These are phyloP conservation scores for Viridothelium virens DNA, from an alignment of 495 filamentous ascomycete genomes.

Conservation along the genomic window DNA sequence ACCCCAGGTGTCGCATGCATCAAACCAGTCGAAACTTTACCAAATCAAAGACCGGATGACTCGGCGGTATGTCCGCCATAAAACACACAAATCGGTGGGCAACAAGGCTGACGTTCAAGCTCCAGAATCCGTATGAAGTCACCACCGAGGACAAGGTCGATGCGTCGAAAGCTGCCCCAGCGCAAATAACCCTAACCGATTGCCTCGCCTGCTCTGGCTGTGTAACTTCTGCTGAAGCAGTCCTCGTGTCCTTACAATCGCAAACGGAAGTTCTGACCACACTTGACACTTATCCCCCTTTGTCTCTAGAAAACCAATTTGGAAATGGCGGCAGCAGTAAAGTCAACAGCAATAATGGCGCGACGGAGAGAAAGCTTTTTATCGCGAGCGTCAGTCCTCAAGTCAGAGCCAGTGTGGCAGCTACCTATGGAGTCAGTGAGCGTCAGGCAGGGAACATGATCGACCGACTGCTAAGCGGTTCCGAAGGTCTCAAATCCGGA, in stretches of 20 bases:
- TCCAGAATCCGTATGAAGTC: constrained; percentile 74
- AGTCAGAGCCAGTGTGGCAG: constrained; percentile 76
- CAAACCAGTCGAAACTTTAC: constrained; percentile 90
- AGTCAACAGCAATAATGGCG: not conserved
- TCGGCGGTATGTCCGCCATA: constrained; percentile 14
- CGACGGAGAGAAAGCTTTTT: constrained; percentile 53
- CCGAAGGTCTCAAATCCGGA: constrained; percentile 56
- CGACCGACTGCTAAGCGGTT: constrained; percentile 65
- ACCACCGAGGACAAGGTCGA: constrained; percentile 76
- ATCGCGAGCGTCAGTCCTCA: constrained; percentile 90
- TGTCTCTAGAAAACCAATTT: constrained; percentile 27
- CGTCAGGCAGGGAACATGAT: constrained; percentile 72
- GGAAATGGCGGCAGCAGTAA: constrained; percentile 7
- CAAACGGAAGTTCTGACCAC: constrained; percentile 81
- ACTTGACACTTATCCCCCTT: constrained; percentile 58
- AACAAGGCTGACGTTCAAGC: not conserved
- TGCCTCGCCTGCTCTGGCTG: constrained; percentile 97
- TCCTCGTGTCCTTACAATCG: constrained; percentile 85
- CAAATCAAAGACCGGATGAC: constrained; percentile 41
- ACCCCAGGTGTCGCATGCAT: constrained; percentile 95
- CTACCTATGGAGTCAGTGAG: constrained; percentile 65
- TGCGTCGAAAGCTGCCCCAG: constrained; percentile 51
- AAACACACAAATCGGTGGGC: not conserved
- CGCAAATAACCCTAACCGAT: constrained; percentile 92
- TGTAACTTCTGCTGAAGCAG: constrained; percentile 93